Evolutionary conservation across 208 protist genomes (phyloP).

Genomic region (Leishmania guyanensis): DNA sequence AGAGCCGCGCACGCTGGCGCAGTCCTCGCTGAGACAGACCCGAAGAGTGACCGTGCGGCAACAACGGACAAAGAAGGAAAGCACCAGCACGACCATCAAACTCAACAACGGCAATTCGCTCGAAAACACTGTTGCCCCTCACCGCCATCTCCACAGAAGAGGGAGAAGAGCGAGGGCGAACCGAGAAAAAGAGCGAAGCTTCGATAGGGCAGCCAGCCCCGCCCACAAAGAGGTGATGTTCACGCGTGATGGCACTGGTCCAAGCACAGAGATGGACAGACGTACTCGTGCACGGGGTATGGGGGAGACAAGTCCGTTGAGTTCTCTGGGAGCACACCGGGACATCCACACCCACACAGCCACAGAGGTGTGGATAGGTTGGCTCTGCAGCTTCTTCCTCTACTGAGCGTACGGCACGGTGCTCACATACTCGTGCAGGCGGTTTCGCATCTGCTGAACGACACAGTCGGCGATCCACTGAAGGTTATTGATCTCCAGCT

Average conservation of each 20-base stretch:
- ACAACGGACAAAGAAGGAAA: not conserved
- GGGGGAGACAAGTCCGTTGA: not conserved
- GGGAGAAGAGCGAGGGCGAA: not conserved
- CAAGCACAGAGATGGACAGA: not conserved
- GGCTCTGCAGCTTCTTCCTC: not conserved
- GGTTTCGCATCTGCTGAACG: constrained; percentile 87
- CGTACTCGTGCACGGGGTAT: not conserved
- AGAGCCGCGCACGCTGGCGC: not conserved
- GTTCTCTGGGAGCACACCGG: not conserved
- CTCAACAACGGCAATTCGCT: not conserved
- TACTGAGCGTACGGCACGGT: constrained; percentile 35
- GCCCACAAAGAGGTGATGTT: no score
- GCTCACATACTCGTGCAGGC: constrained; percentile 87
- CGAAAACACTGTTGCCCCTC: not conserved
- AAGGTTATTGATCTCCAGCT: constrained; percentile 93
- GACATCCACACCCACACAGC: not conserved
- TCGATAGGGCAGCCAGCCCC: no score
- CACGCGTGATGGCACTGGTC: not conserved
- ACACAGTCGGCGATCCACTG: constrained; percentile 94
- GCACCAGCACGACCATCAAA: not conserved
- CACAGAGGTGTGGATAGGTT: not conserved
- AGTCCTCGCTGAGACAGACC: not conserved
- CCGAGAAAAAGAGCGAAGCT: not conserved
- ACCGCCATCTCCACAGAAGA: not conserved
- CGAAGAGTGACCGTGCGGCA: not conserved